Evolutionary conservation across 2,329 filamentous ascomycete species (phyloP), one percentile per base, ranked within the genome.

Genomic region (Geoglossum cookeanum): DNA sequence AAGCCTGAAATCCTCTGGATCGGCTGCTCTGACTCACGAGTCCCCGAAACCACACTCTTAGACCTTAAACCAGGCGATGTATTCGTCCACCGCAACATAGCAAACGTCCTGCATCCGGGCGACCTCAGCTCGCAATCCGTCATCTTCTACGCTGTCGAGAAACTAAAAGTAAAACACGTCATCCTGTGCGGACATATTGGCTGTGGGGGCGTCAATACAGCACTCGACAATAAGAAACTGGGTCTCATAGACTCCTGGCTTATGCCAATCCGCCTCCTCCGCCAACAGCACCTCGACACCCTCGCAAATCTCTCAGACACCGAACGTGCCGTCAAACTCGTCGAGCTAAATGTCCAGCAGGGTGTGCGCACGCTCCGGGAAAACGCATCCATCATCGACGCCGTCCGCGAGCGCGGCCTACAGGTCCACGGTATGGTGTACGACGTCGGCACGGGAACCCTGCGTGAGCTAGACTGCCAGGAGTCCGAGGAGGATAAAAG

Each of bases 1-100:
- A 59, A 64, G 57, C 75, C 76, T 3, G 70, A 76, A 62, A 77
- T 78, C 57, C 70, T 94, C 59, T 94, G 87, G 87, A 78, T 94
- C 62, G 88, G 88, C 59, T 94, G 88, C 72, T 85, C 86, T 64
- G 88, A 94, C 73, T 87, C 83, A 44, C 85, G 88, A 61, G 83
- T 87, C 63, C 87, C 88, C 1, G 88, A 92, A 70, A 91, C 86
- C 4, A 88, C 83, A 54, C 78, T 94, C 65, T 78, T 90, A 32
- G 83, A 84, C 65, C 76, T 88, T 59, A 77, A 87, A 65, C 86
- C 87, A 2, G 87, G 88, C 59, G 87, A 94, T 64, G 82, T 94
- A 63, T 94, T 94, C 68, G 84, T 88, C 56, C 87, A 94, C 74
- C 85, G 88, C 67, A 94, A 94, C 74, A 90, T 94, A 68, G 87